phyloP scores from a whole-genome alignment of 371 early-diverging fungal genomes.

The Circinella minor region DNA sequence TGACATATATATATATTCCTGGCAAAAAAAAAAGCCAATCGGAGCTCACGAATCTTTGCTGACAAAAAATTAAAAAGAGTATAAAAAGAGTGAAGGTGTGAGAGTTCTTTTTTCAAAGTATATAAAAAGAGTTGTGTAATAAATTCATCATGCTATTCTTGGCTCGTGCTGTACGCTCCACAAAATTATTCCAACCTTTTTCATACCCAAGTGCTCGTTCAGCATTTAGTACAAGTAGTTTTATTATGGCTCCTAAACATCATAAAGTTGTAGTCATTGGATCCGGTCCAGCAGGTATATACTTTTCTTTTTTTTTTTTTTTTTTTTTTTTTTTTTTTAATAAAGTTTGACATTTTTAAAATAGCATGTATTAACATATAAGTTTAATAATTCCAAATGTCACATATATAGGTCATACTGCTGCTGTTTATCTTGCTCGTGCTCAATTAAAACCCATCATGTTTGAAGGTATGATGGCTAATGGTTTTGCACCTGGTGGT shows the following conservation, averaged over 20 bases:
- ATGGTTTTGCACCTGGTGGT: slow-evolving; percentile 86
- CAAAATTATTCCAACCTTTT: slow-evolving; percentile 4
- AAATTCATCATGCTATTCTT: slow-evolving; percentile 3
- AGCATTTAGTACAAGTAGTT: slow-evolving; percentile 8
- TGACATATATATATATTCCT: too few relatives aligned
- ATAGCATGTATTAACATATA: too few relatives aligned
- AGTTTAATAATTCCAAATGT: too few relatives aligned
- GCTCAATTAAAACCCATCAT: slow-evolving; percentile 92
- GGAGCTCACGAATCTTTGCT: not conserved
- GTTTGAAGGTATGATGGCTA: slow-evolving; percentile 98
- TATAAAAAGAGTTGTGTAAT: too few relatives aligned
- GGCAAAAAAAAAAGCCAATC: too few relatives aligned
- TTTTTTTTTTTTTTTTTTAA: not conserved
- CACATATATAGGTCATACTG: slow-evolving; percentile 74
- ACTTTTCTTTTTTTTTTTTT: not conserved
- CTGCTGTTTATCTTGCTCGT: slow-evolving; percentile 94
- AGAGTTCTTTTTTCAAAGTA: not conserved
- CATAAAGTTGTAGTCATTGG: slow-evolving; percentile 72
- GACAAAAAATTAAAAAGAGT: not conserved
- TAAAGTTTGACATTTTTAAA: not conserved
- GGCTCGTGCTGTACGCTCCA: slow-evolving; percentile 8
- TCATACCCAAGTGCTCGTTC: slow-evolving; percentile 7
- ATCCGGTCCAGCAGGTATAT: slow-evolving; percentile 89
- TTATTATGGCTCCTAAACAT: slow-evolving; percentile 47
- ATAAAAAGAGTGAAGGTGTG: too few relatives aligned